Base-by-base conservation (phyloP, 202 grass and related monocot genomes). In the Schoenoplectus triqueter region DNA sequence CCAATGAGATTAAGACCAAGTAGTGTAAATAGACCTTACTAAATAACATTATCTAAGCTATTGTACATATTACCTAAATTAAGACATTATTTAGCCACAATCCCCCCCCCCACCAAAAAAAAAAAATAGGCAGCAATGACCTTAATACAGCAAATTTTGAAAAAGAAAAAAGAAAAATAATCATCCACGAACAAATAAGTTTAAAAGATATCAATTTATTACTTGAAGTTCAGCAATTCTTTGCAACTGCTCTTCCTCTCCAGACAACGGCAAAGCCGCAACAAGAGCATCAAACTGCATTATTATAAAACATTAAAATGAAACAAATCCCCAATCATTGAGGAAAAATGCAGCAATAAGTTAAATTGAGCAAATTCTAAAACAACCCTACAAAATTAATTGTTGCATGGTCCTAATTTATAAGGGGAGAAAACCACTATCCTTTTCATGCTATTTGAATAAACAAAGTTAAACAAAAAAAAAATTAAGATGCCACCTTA, bases 231-330 rank as follows among this genome's bases (percentile, higher is more conserved):
- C 91, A 60, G 88, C 62, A 84, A 98, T 98, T 82, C 84, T 84
- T 92, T 93, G 92, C 87, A 92, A 59, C 59, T 95, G 92, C 85
- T 89, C 88, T 40, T 97, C 95, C 87, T 97, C 92, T 21, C 80
- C 89, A 15, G 89, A 93, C 68, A 95, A 84, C 18, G 93, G 93
- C 82, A 98, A 89, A 0, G 92, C 91, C 2, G 85, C 77, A 84
- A 93, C 95, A 85, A 98, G 91, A 51, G 88, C 82, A 82, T 98
- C 95, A 83, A 98, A 98, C 95, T 98, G 80, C 83, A 88, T 70
- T 64, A 45, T 69, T 54, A 19, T 54, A 60, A 71, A 80, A 42
- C 1, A 1, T 74, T 8, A 91, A 80, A 67, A 64, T 14, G 85
- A 69, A 22, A 21, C 1, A 69, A 5, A 39, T 60, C 60, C 6